Base-by-base conservation (phyloP, 208 protist genomes). In the Acanthamoeba lenticulata region DNA sequence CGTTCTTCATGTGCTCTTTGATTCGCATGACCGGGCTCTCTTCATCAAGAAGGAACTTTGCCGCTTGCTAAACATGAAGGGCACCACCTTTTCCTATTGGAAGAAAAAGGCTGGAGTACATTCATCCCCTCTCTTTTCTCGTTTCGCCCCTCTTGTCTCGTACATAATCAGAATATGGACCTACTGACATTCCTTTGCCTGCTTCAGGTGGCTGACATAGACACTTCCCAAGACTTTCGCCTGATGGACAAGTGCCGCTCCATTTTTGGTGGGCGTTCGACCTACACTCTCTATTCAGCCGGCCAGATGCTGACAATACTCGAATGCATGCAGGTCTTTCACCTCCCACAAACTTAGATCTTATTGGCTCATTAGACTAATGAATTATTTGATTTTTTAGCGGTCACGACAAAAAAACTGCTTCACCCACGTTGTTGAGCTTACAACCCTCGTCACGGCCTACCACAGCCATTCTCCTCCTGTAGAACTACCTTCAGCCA, bases 241-340 rank as follows among this genome's bases (percentile, higher is more conserved):
- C 52, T 90, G 81, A 90, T 90, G 81, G 81, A 90, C 81, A 49
- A 90, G 24, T 90, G 81, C n/a, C 44, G 81, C 4, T 90, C 81
- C 52, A 90, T 90, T 42, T 90, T 90, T 27, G 81, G 81, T 17
- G 81, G 81, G 1, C 40, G 81, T 9, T 67, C 47, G 5, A 90
- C 81, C 44, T 90, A 90, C 81, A 90, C 81, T n/a, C 81, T 90
- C 47, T 90, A 90, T 42, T 47, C 47, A n/a, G 81, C 81, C 1
- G 32, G 29, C 3, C 40, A 90, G 45, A 90, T 62, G 81, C 52
- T 90, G 27, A 40, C 44, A 27, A 90, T 90, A 6, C 38, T 90
- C 3, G 17, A 90, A 7, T 62, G 81, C 44, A 90, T 90, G 81
- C 34, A 67, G 81, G 40, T 65, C 45, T 5, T 49, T 15, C 45